Conservation (phyloP, 345 rosid species). For the Camelina hispida region DNA sequence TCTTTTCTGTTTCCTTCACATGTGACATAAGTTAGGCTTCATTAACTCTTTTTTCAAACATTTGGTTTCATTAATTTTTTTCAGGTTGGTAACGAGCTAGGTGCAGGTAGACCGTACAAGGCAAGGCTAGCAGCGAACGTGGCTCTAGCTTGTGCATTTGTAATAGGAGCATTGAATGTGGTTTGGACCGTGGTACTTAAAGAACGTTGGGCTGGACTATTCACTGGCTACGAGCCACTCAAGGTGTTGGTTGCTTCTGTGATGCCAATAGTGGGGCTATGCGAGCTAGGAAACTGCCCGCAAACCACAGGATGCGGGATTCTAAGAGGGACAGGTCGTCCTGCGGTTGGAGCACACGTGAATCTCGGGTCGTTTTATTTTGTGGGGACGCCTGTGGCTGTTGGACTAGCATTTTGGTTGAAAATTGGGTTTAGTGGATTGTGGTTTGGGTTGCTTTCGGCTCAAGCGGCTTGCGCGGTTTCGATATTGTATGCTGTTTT, state of each 20-base stretch:
- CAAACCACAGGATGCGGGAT: constrained; percentile 98
- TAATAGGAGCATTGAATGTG: constrained; percentile 75
- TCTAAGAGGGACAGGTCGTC: constrained; percentile 88
- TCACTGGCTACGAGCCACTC: constrained; percentile 66
- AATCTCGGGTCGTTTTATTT: constrained; percentile 89
- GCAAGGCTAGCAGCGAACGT: constrained; percentile 86
- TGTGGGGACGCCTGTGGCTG: constrained; percentile 94
- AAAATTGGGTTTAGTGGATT: constrained; percentile 84
- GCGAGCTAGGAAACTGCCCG: constrained; percentile 96
- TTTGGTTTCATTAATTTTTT: constrained; percentile 6
- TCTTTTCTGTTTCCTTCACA: constrained; percentile 34
- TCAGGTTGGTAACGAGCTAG: constrained; percentile 96
- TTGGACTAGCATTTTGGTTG: constrained; percentile 79
- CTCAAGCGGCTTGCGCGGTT: constrained; percentile 82
- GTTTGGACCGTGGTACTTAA: constrained; percentile 75
- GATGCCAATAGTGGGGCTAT: constrained; percentile 85
- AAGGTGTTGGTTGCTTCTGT: constrained; percentile 76
- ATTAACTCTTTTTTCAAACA: constrained; percentile 11
- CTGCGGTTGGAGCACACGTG: constrained; percentile 76
- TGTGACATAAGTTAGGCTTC: constrained; percentile 41
- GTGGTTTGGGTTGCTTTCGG: constrained; percentile 88
- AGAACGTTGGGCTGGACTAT: constrained; percentile 78
- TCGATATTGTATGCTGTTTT: constrained; percentile 70
- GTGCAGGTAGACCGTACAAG: constrained; percentile 86
- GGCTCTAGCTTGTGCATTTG: constrained; percentile 80